Evolutionary conservation across 108 stramenopile species (phyloP).

Genomic region (Pseudonitzschia pungens): DNA sequence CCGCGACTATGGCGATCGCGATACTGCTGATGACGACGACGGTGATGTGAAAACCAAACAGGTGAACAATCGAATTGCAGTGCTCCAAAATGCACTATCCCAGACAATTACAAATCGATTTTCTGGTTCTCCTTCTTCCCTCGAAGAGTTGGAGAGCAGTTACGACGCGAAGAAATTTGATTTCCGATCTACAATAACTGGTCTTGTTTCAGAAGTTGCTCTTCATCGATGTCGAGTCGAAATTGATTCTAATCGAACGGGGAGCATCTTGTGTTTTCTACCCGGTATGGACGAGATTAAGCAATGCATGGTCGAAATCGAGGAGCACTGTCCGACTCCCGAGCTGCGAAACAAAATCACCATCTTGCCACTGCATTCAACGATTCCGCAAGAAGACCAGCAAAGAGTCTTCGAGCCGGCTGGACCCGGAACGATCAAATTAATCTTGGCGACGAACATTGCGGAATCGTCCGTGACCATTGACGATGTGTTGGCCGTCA

Average conservation of each 20-base stretch:
- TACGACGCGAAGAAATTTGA: neutral
- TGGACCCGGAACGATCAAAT: conserved; percentile 61
- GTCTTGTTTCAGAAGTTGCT: conserved; percentile 11
- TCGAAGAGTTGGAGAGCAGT: neutral
- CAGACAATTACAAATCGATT: conserved; percentile 39
- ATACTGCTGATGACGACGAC: neutral
- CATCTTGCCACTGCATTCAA: conserved; percentile 73
- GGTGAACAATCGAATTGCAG: neutral
- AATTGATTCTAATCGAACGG: conserved; percentile 71
- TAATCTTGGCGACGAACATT: conserved; percentile 87
- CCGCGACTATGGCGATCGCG: neutral
- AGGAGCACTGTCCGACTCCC: conserved; percentile 28
- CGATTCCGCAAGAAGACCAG: conserved; percentile 68
- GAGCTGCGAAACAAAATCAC: conserved; percentile 39
- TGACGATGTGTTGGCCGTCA: conserved; percentile 72
- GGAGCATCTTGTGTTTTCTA: conserved; percentile 87
- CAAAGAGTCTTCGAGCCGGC: conserved; percentile 61
- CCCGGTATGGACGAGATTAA: conserved; percentile 85
- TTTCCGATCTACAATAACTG: neutral
- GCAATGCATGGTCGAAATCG: conserved; percentile 32
- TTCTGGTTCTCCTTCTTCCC: conserved; percentile 21
- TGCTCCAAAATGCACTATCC: neutral
- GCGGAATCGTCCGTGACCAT: conserved; percentile 90
- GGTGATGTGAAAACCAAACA: neutral
- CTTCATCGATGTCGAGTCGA: conserved; percentile 21